Conservation (phyloP, 2,329 filamentous ascomycete genomes). For the Ophidiomyces ophidiicola region DNA sequence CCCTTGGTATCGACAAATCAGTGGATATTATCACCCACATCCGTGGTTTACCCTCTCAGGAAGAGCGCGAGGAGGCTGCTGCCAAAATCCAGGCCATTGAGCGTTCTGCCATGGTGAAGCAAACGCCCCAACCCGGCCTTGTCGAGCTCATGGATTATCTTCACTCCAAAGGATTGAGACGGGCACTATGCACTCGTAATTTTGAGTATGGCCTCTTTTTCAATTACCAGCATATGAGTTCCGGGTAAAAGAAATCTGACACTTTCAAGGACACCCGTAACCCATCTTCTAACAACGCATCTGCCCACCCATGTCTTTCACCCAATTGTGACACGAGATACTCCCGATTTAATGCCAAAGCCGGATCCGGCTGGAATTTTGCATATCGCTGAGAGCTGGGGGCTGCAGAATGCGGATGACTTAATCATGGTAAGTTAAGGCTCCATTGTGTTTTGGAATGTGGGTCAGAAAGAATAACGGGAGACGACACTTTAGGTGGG, state of each 20-base stretch:
- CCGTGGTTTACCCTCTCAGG: constrained; percentile 52
- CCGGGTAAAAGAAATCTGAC: no score
- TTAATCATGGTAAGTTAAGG: constrained; percentile 44
- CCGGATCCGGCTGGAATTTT: constrained; percentile 78
- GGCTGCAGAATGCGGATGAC: constrained; percentile 39
- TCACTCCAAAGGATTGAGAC: constrained; percentile 51
- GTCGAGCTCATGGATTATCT: constrained; percentile 69
- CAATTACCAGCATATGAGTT: not conserved
- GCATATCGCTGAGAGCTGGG: constrained; percentile 72
- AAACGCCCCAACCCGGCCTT: constrained; percentile 73
- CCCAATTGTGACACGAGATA: constrained; percentile 75
- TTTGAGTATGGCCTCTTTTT: constrained; percentile 49
- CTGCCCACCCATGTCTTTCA: constrained; percentile 55
- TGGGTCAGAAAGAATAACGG: not conserved
- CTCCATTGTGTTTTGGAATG: not conserved
- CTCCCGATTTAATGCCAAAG: constrained; percentile 54
- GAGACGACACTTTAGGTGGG: constrained; percentile 39
- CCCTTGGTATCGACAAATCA: constrained; percentile 57
- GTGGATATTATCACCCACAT: constrained; percentile 85
- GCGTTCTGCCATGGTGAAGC: constrained; percentile 62
- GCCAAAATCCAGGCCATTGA: constrained; percentile 69
- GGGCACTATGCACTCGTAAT: constrained; percentile 88
- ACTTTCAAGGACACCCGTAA: constrained; percentile 34
- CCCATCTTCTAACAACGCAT: constrained; percentile 52
- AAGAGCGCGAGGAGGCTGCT: constrained; percentile 52